Evolutionary conservation across 106 monocot genomes (phyloP).

Genomic region (Apostasia shenzhenica): DNA sequence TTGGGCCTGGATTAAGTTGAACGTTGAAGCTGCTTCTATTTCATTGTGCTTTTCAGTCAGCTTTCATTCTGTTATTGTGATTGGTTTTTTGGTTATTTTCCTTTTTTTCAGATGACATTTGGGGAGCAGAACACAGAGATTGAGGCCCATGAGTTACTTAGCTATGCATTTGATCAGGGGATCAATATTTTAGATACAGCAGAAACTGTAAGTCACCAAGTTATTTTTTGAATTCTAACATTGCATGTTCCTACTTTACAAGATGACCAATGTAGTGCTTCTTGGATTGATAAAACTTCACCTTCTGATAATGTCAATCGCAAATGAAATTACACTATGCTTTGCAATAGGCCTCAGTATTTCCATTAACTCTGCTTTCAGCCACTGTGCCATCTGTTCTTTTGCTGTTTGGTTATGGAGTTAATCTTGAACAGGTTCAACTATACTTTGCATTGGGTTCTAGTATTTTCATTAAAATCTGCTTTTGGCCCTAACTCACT

Average conservation of each 20-base stretch:
- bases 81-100: not conserved
- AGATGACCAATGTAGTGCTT: not conserved
- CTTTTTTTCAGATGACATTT: constrained; percentile 74
- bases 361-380: too few relatives aligned
- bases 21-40: not conserved
- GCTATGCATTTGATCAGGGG: constrained; percentile 67
- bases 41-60: not conserved
- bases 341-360: too few relatives aligned
- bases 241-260: not conserved
- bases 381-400: too few relatives aligned
- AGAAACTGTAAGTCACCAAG: constrained; percentile 41
- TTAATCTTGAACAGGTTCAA: too few relatives aligned
- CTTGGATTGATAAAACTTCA: too few relatives aligned
- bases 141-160: constrained; percentile 79
- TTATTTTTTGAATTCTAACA: not conserved
- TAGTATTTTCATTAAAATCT: too few relatives aligned
- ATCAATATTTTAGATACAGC: constrained; percentile 76
- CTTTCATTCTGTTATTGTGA: not conserved
- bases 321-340: too few relatives aligned
- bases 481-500: too few relatives aligned
- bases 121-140: constrained; percentile 94
- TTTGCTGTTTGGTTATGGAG: too few relatives aligned
- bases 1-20: not conserved
- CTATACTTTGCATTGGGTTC: too few relatives aligned
- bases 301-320: too few relatives aligned